Evolutionary conservation across 2,329 filamentous ascomycete genomes (phyloP), one percentile per base, ranked within the genome.

Genomic region (Orbilia quercus): DNA sequence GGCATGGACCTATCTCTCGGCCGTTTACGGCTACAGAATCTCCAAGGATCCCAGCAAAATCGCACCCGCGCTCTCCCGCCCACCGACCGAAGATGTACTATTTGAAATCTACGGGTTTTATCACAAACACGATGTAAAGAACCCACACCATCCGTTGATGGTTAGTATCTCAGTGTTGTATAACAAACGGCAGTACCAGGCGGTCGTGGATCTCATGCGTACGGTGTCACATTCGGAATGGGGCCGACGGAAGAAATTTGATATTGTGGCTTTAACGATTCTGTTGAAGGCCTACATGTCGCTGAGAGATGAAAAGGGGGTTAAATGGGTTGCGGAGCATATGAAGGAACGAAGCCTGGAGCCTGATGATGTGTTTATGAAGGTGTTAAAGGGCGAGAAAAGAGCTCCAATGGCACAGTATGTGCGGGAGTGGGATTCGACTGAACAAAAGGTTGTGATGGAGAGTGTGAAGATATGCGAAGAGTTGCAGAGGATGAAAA

Each of bases 261-360:
- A 77, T 54, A 48, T 76, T 11, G 75, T 76, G 5, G 75, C 71
- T 9, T 31, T 77, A 36, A 77, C 76, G 3, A 75, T 77, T 25
- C 38, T 78, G 1, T 34, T 77, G 23, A 72, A 73, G 31, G 76
- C 76, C 6, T 78, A 78, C 42, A 63, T 72, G 11, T 45, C 55
- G 9, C 54, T 77, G n/a, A 38, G 55, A n/a, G 76, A 78, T 51
- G 45, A 76, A 1, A 51, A 44, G 16, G 77, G 77, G 12, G 47
- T 77, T 1, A 22, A 16, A 12, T 78, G 77, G 77, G 55, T 76
- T 14, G 75, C 31, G 0, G 51, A 72, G 3, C 67, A 72, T 42
- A 50, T 65, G 7, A 14, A 54, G 7, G 59, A 64, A 7, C 47
- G 59, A n/a, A 25, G 34, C 23, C 28, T 72, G 38, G 67, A 72